phyloP scores from a whole-genome alignment of 768 basidiomycete species.

The Tylopilus sp. region DNA sequence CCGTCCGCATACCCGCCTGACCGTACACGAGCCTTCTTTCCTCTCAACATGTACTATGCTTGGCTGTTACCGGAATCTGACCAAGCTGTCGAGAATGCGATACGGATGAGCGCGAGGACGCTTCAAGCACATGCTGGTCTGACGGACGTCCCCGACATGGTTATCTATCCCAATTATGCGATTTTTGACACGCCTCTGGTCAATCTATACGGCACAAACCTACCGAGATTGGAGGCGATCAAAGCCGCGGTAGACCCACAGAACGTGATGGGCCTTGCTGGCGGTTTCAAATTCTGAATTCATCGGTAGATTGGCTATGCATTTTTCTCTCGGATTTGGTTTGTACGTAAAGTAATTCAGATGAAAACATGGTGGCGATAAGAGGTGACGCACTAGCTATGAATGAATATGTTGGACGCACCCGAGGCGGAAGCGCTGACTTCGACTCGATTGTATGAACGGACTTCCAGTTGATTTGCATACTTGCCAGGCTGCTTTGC shows the following conservation, averaged over 20 bases:
- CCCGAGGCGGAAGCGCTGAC: too few species aligned
- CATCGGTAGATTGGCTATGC: not conserved
- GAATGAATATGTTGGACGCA: too few species aligned
- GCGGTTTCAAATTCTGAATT: constrained; percentile 52
- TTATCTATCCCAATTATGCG: constrained; percentile 58
- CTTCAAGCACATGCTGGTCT: constrained; percentile 35
- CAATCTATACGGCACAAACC: constrained; percentile 45
- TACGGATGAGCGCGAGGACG: constrained; percentile 33
- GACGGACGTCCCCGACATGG: constrained; percentile 18
- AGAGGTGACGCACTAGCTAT: too few species aligned
- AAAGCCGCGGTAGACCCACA: constrained; percentile 48
- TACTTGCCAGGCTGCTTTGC: too few species aligned
- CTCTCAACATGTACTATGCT: constrained; percentile 43
- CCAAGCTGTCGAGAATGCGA: constrained; percentile 33
- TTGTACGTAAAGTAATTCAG: too few species aligned
- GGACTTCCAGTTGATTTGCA: too few species aligned
- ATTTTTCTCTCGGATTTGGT: too few species aligned
- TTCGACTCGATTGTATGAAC: too few species aligned
- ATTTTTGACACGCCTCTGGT: constrained; percentile 46
- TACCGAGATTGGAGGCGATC: constrained; percentile 35
- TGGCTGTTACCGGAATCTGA: constrained; percentile 1
- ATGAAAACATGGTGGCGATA: too few species aligned
- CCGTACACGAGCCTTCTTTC: constrained; percentile 35
- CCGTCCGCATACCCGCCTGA: constrained; percentile 46
- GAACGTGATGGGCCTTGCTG: constrained; percentile 61